These are phyloP conservation scores for Tolypocladium pustulatum DNA, from an alignment of 2,329 filamentous ascomycete genomes.

Conservation along the genomic window DNA sequence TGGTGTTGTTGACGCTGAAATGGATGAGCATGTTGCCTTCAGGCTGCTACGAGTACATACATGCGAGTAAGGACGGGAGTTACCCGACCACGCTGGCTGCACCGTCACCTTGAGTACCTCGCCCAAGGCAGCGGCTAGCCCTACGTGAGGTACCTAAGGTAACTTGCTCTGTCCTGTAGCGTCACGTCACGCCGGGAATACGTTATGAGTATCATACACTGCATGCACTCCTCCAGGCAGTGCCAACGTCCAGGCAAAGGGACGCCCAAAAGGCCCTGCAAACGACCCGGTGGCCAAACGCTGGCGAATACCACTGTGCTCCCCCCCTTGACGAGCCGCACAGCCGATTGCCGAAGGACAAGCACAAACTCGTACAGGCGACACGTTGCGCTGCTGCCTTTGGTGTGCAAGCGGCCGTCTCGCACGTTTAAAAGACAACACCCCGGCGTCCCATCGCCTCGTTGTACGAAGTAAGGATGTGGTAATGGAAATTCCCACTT, in stretches of 20 bases:
- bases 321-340: background rate
- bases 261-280: background rate
- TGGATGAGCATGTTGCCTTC: background rate
- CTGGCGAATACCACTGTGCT: background rate
- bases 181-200: background rate
- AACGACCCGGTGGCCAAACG: background rate
- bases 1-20: background rate
- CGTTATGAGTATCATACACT: background rate
- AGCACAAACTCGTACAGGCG: background rate
- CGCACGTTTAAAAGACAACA: background rate
- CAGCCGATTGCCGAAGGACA: background rate
- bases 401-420: background rate
- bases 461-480: slow-evolving; percentile 3
- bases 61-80: too few species aligned
- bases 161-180: background rate
- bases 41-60: background rate
- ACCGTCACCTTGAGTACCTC: too few species aligned
- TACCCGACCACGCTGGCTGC: background rate
- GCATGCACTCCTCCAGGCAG: background rate
- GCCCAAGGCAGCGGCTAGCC: too few species aligned
- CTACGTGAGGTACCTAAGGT: too few species aligned
- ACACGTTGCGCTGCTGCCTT: background rate
- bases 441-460: background rate
- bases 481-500: slow-evolving; percentile 6
- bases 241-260: background rate